Evolutionary conservation across 2,329 filamentous ascomycete species (phyloP).

Genomic region (Ramularia endophylla): DNA sequence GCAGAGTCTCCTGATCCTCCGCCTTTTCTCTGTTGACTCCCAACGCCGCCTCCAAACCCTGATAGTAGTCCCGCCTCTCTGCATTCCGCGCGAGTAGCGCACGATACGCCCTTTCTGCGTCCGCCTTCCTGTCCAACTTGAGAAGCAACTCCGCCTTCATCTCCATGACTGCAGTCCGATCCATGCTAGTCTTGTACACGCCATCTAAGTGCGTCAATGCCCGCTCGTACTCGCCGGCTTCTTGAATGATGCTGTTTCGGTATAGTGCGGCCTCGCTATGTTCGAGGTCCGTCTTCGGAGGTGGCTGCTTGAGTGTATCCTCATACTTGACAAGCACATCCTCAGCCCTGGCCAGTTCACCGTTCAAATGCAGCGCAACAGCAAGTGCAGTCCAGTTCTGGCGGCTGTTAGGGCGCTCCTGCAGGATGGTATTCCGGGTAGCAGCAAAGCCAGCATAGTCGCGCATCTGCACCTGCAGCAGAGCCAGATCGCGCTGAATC

Average conservation of each 20-base stretch:
- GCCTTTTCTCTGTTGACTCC: slow-evolving; percentile 57
- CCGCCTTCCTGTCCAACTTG: slow-evolving; percentile 67
- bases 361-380: slow-evolving; percentile 85
- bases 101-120: slow-evolving; percentile 76
- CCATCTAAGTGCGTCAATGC: slow-evolving; percentile 82
- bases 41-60: slow-evolving; percentile 65
- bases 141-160: slow-evolving; percentile 77
- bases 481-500: slow-evolving; percentile 88
- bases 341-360: slow-evolving; percentile 79
- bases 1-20: slow-evolving; percentile 62
- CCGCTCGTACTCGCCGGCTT: slow-evolving; percentile 73
- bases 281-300: slow-evolving; percentile 74
- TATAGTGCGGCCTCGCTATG: slow-evolving; percentile 92
- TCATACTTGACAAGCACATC: slow-evolving; percentile 88
- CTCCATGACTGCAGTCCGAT: slow-evolving; percentile 81
- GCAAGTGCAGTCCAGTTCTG: slow-evolving; percentile 98
- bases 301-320: slow-evolving; percentile 78
- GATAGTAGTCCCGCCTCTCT: slow-evolving; percentile 82
- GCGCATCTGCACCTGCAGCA: slow-evolving; percentile 92
- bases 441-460: slow-evolving; percentile 92
- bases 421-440: slow-evolving; percentile 81
- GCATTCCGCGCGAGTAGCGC: slow-evolving; percentile 78
- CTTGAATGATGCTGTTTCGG: slow-evolving; percentile 91
- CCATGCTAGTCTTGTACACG: slow-evolving; percentile 69
- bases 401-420: slow-evolving; percentile 70